A percentile compares a stretch with the other conserved stretches of the same genome.
Conservation (phyloP, 176 grass and related monocot genomes). For the Aegilops sharonensis region DNA sequence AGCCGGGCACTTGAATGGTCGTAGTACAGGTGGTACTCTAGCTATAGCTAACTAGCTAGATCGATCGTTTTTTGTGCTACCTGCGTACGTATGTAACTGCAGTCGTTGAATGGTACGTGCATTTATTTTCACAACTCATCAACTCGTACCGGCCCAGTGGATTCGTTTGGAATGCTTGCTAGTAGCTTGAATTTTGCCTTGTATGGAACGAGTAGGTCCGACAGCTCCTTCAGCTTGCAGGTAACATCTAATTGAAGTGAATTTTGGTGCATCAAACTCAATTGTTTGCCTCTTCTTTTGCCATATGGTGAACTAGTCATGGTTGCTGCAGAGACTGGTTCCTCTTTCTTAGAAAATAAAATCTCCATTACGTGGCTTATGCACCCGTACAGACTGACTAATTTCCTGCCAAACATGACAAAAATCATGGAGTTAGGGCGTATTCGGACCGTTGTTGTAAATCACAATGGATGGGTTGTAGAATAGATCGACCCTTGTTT, state of each 20-base stretch:
- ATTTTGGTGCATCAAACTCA: background rate
- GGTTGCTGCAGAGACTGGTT: no score
- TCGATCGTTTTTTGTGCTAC: background rate
- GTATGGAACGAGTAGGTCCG: background rate
- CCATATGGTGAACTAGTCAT: background rate
- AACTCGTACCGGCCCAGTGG: background rate
- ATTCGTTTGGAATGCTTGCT: background rate
- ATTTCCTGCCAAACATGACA: background rate
- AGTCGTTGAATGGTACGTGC: background rate
- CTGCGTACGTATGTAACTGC: background rate
- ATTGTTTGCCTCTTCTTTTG: background rate
- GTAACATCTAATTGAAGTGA: background rate
- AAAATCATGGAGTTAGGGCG: background rate
- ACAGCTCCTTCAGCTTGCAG: background rate
- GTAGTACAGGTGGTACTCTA: background rate
- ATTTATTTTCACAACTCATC: background rate
- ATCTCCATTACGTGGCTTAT: no score
- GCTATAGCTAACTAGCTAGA: constrained; percentile 7
- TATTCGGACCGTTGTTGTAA: background rate
- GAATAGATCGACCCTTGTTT: background rate
- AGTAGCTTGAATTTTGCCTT: background rate
- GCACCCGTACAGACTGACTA: no score
- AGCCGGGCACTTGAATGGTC: background rate
- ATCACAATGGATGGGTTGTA: background rate
- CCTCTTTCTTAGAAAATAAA: no score